Evolutionary conservation across 1,284 basidiomycete genomes (phyloP), one percentile per base, ranked within the genome.

Genomic region (Cystobasidium sp.): DNA sequence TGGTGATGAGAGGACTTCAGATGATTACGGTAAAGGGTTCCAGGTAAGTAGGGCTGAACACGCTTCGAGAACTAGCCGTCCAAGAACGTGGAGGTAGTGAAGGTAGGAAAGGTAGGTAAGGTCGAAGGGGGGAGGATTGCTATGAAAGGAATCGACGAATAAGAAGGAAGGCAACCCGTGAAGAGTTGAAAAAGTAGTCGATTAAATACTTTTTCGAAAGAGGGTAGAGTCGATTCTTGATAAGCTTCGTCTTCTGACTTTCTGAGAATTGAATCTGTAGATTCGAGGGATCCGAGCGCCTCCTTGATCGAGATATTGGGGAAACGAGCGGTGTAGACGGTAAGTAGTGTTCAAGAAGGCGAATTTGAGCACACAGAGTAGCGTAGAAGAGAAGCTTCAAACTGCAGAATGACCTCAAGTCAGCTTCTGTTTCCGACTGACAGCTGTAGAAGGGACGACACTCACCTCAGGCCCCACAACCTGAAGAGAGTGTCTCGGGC

Each of bases 91-190:
- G 56, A 10, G 39, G 20, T n/a, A 16, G 53, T 20, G 10, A 20
- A 9, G 10, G 56, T 31, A 43, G n/a, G 56, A 59, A 12, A 10
- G 39, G 20, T n/a, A 16, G 53, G 24, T 14, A 20, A 9, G 10
- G 56, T 31, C 16, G n/a, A 39, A 59, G 6, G 39, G 3, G 56
- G 18, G 6, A 18, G 8, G 37, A 43, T 6, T 31, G 31, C 56
- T 59, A 18, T 59, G 31, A 31, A 31, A 31, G 31, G 31, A 31
- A 31, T 59, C 56, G 56, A 59, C 37, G 37, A 59, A 16, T 59
- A 59, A 20, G 56, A 59, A 59, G 56, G 43, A 24, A 59, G 56
- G 16, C 37, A 59, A 59, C 37, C 39, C 31, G 56, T 43, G 39
- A 43, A 18, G 22, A 31, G 1, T 43, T 31, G 10, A 31, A 37